Percentiles rank a stretch among this genome's conserved stretches.
phyloP scores from a whole-genome alignment of 1,284 basidiomycete genomes.

The Cutaneotrichosporon cutaneum region DNA sequence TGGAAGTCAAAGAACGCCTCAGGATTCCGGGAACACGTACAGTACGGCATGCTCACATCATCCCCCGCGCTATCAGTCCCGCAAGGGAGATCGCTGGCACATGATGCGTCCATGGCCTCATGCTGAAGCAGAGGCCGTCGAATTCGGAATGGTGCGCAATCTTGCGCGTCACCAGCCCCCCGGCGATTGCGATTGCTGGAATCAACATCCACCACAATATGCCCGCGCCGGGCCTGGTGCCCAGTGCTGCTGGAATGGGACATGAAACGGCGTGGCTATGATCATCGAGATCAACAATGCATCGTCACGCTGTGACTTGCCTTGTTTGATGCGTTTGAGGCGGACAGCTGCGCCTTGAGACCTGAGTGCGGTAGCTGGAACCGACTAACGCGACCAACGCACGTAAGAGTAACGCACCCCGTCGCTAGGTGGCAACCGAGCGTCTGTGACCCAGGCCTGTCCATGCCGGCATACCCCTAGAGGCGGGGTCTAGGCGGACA shows the following conservation, averaged over 20 bases:
- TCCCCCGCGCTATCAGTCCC: not conserved
- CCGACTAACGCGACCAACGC: not conserved
- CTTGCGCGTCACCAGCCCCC: not conserved
- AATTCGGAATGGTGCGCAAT: slow-evolving; percentile 1
- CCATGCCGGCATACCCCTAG: not conserved
- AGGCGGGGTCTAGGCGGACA: too few relatives aligned
- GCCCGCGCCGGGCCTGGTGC: too few relatives aligned
- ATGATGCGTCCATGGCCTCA: not conserved
- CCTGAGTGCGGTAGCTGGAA: not conserved
- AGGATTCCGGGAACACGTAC: not conserved
- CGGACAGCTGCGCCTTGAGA: too few relatives aligned
- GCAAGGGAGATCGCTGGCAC: not conserved
- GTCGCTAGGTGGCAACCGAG: not conserved
- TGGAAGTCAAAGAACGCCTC: not conserved
- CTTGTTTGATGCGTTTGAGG: not conserved
- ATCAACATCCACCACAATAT: too few relatives aligned
- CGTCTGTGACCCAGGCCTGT: not conserved
- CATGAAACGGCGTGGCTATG: not conserved
- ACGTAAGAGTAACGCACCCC: not conserved
- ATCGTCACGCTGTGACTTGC: not conserved
- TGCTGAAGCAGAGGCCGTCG: not conserved
- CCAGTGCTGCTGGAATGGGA: not conserved
- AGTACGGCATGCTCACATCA: not conserved
- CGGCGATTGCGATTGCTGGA: too few relatives aligned
- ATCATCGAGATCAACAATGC: not conserved